Percentiles rank a stretch among this genome's conserved stretches.
Evolutionary conservation across 2,329 filamentous ascomycete species (phyloP).

Genomic region (Fusarium cicatricum): DNA sequence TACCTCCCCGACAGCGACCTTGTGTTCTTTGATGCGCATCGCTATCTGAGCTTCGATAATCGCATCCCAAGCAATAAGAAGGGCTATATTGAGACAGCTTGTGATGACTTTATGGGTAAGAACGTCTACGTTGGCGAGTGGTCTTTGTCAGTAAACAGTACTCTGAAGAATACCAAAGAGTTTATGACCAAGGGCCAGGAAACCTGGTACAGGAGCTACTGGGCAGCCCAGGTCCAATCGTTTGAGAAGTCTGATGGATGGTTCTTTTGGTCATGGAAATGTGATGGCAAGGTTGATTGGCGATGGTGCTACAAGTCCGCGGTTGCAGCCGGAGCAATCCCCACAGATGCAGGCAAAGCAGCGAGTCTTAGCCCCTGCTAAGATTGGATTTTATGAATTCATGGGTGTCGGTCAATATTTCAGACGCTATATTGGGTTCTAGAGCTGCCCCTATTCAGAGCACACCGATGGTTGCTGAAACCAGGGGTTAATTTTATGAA

Average conservation of each 20-base stretch:
- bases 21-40: conserved; percentile 65
- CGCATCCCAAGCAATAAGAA: conserved; percentile 53
- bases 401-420: too few species aligned
- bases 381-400: too few species aligned
- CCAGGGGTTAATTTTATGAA: too few species aligned
- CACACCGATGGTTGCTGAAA: too few species aligned
- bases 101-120: conserved; percentile 53
- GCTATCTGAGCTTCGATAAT: conserved; percentile 64
- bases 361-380: too few species aligned
- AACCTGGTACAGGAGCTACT: conserved; percentile 64
- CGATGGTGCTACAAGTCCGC: too few species aligned
- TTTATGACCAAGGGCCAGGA: conserved; percentile 53
- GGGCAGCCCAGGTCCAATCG: conserved; percentile 61
- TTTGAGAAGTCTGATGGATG: conserved; percentile 65
- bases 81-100: conserved; percentile 61
- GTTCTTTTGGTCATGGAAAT: conserved; percentile 65
- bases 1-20: conserved; percentile 54
- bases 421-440: too few species aligned
- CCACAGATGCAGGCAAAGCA: conserved; percentile 34
- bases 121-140: conserved; percentile 66
- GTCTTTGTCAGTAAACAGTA: conserved; percentile 60
- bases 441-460: too few species aligned
- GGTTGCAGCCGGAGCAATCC: conserved; percentile 40
- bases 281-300: too few species aligned
- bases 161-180: conserved; percentile 54